Evolutionary conservation across 1,284 basidiomycete species (phyloP).

Genomic region (Fistulina hepatica): DNA sequence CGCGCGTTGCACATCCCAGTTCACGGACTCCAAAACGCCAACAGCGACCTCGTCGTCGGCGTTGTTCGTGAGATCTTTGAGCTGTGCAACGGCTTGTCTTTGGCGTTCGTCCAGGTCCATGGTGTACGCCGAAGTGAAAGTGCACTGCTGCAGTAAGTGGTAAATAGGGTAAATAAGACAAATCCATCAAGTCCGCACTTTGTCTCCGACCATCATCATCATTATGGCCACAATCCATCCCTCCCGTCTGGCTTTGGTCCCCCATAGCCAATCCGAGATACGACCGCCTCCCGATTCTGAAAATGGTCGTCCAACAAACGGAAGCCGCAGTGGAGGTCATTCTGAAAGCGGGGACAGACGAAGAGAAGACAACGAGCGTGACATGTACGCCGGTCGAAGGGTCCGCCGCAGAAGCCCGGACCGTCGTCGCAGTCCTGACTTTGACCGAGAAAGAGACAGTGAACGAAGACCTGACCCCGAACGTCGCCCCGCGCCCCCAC

Average conservation of each 20-base stretch:
- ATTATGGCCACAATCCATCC: constrained; percentile 55
- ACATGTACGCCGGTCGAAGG: constrained; percentile 1
- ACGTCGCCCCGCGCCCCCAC: no score
- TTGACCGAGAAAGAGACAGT: constrained; percentile 12
- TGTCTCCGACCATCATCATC: no score
- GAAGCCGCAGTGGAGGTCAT: constrained; percentile 5
- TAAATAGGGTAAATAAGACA: no score
- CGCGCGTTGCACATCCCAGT: constrained; percentile 63
- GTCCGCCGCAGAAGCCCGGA: constrained; percentile 18
- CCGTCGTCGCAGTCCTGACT: constrained; percentile 15
- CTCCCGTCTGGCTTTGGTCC: constrained; percentile 48
- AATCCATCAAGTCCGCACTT: no score
- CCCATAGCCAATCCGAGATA: constrained; percentile 23
- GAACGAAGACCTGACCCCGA: constrained; percentile 17
- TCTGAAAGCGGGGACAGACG: background rate
- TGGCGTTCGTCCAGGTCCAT: constrained; percentile 30
- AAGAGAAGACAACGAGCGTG: background rate
- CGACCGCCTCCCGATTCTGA: constrained; percentile 10
- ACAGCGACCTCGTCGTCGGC: constrained; percentile 47
- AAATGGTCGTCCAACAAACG: constrained; percentile 19
- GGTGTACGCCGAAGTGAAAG: no score
- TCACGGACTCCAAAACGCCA: constrained; percentile 45
- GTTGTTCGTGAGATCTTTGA: constrained; percentile 45
- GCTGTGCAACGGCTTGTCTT: constrained; percentile 38
- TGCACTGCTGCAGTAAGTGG: no score